Evolutionary conservation across 108 stramenopile species (phyloP).

Genomic region (Fistulifera pelliculosa): DNA sequence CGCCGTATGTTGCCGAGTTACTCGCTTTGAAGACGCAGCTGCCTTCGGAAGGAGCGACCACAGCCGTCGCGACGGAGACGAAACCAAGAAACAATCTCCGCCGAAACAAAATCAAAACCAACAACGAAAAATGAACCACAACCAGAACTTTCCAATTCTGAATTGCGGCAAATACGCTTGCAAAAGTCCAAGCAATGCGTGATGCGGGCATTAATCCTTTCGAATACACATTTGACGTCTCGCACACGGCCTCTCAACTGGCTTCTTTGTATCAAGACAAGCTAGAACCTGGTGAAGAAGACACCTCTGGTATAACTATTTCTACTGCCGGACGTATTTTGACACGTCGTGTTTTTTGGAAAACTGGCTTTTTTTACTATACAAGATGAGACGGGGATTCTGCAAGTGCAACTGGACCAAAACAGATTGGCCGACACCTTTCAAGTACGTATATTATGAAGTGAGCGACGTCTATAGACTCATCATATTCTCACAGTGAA

Average conservation of each 20-base stretch:
- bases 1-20: slow-evolving; percentile 72
- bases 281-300: slow-evolving; percentile 73
- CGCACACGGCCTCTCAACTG: slow-evolving; percentile 51
- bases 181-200: slow-evolving; percentile 73
- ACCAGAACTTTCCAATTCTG: slow-evolving; percentile 40
- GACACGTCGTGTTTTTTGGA: slow-evolving; percentile 92
- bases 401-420: slow-evolving; percentile 95
- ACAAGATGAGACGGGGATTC: slow-evolving; percentile 81
- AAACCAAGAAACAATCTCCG: slow-evolving; percentile 6
- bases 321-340: slow-evolving; percentile 90
- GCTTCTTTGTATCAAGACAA: slow-evolving; percentile 46
- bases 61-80: slow-evolving; percentile 3
- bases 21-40: slow-evolving; percentile 64
- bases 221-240: slow-evolving; percentile 65
- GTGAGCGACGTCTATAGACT: no score
- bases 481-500: no score
- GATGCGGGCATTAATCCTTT: slow-evolving; percentile 75
- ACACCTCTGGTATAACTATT: slow-evolving; percentile 63
- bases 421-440: slow-evolving; percentile 65
- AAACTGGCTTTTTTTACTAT: slow-evolving; percentile 93
- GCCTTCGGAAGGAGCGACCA: slow-evolving; percentile 14
- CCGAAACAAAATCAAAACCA: slow-evolving; percentile 11
- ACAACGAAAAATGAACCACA: slow-evolving; percentile 27
- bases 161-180: slow-evolving; percentile 69
- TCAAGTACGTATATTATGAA: slow-evolving; percentile 34